phyloP scores from a whole-genome alignment of 805 yeast species.

The Lachancea sp. region DNA sequence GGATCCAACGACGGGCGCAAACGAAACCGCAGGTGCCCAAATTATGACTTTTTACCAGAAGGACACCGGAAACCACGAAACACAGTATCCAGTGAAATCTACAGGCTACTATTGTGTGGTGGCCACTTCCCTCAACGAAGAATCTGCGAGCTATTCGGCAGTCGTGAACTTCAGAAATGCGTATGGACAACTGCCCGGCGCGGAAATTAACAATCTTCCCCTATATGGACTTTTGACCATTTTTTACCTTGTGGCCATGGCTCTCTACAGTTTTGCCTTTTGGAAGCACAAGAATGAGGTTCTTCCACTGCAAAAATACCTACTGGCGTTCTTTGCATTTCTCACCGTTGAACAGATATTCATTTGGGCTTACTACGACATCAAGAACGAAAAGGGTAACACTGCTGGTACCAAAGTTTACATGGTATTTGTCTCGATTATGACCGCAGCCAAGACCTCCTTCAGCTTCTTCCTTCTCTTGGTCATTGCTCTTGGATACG shows the following conservation, averaged over 20 bases:
- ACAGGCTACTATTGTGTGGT: conserved; percentile 94
- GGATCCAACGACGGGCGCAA: conserved; percentile 42
- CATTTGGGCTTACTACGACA: conserved; percentile 87
- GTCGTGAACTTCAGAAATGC: conserved; percentile 84
- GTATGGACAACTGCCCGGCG: conserved; percentile 81
- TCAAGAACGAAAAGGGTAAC: conserved; percentile 58
- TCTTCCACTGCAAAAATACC: conserved; percentile 82
- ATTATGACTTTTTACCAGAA: conserved; percentile 52
- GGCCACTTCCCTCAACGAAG: conserved; percentile 44
- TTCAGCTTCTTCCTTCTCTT: conserved; percentile 82
- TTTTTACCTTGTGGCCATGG: conserved; percentile 72
- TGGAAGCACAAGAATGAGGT: conserved; percentile 81
- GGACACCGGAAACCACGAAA: conserved; percentile 51
- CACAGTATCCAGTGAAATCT: conserved; percentile 55
- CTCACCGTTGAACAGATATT: conserved; percentile 78
- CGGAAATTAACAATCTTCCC: conserved; percentile 86
- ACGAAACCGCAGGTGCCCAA: conserved; percentile 47
- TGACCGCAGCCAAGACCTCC: conserved; percentile 76
- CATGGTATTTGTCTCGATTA: conserved; percentile 67
- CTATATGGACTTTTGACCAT: conserved; percentile 82
- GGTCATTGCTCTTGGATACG: conserved; percentile 87
- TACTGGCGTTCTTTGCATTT: conserved; percentile 77
- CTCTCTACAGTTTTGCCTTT: conserved; percentile 79
- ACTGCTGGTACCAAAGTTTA: conserved; percentile 60
- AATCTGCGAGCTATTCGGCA: conserved; percentile 47